Conservation (phyloP, 257 asterid species). For the Salvia splendens region DNA sequence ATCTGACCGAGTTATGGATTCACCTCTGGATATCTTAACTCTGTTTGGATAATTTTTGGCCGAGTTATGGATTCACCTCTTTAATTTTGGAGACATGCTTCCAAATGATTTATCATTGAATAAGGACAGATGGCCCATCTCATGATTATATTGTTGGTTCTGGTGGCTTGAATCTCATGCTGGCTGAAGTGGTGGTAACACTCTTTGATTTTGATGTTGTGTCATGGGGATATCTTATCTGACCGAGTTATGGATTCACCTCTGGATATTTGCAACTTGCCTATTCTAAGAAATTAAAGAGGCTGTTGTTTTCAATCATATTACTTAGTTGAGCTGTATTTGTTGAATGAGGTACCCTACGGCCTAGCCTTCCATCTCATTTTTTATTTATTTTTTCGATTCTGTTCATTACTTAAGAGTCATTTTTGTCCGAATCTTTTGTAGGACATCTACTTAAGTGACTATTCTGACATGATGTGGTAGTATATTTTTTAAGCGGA, state of each 20-base stretch:
- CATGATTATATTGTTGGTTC: neutral
- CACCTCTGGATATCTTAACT: no score
- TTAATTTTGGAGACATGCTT: neutral
- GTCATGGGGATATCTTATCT: neutral
- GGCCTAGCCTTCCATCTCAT: neutral
- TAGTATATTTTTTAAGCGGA: no score
- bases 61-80: no score
- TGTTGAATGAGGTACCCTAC: neutral
- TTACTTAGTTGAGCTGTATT: no score
- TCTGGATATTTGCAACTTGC: slow-evolving; percentile 1
- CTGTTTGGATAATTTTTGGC: no score
- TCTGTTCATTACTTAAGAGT: no score
- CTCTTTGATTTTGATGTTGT: neutral
- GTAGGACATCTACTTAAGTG: neutral
- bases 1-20: neutral
- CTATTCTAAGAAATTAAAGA: slow-evolving; percentile 11
- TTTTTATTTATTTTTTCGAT: neutral
- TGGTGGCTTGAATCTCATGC: neutral
- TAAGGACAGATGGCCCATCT: neutral
- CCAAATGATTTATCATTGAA: slow-evolving; percentile 8
- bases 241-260: slow-evolving; percentile 2
- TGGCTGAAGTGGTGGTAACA: slow-evolving; percentile 9
- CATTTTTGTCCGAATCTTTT: neutral
- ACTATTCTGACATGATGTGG: no score
- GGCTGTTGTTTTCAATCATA: neutral